Conservation (phyloP, 2,329 filamentous ascomycete species). For the Stachybotrys echinatus region DNA sequence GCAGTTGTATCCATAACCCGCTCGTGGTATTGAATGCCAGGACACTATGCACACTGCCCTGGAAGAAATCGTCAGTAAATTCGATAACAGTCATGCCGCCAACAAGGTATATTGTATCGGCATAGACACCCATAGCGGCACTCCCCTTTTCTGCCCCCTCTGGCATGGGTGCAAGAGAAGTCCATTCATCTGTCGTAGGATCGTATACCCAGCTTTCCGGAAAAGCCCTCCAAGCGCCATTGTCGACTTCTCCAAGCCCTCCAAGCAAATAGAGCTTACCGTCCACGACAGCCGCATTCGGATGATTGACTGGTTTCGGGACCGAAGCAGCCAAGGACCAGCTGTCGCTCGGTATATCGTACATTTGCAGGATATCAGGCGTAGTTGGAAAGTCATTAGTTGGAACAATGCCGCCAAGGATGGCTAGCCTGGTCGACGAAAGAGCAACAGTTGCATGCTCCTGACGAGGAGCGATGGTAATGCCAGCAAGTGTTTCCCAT, state of each 20-base stretch:
- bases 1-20: slow-evolving; percentile 19
- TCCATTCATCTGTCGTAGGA: slow-evolving; percentile 19
- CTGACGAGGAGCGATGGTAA: slow-evolving; percentile 17
- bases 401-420: slow-evolving; percentile 19
- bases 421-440: slow-evolving; percentile 14
- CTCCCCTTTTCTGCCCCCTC: slow-evolving; percentile 21
- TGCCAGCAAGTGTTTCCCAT: slow-evolving; percentile 16
- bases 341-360: slow-evolving; percentile 19
- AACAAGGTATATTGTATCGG: slow-evolving; percentile 26
- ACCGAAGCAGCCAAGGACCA: slow-evolving; percentile 21
- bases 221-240: slow-evolving; percentile 19
- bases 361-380: slow-evolving; percentile 20
- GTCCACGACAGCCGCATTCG: slow-evolving; percentile 28
- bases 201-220: slow-evolving; percentile 24
- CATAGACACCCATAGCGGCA: slow-evolving; percentile 23
- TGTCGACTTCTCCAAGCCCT: slow-evolving; percentile 19
- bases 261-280: slow-evolving; percentile 33
- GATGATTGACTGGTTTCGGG: slow-evolving; percentile 26
- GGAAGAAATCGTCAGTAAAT: slow-evolving; percentile 5
- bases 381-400: slow-evolving; percentile 9
- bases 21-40: slow-evolving; percentile 22
- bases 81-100: slow-evolving; percentile 26
- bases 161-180: slow-evolving; percentile 17
- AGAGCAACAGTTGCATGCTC: slow-evolving; percentile 19
- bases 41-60: slow-evolving; percentile 22